These are phyloP conservation scores for Clonostachys rhizophaga DNA, from an alignment of 2,329 filamentous ascomycete genomes.

Conservation along the genomic window DNA sequence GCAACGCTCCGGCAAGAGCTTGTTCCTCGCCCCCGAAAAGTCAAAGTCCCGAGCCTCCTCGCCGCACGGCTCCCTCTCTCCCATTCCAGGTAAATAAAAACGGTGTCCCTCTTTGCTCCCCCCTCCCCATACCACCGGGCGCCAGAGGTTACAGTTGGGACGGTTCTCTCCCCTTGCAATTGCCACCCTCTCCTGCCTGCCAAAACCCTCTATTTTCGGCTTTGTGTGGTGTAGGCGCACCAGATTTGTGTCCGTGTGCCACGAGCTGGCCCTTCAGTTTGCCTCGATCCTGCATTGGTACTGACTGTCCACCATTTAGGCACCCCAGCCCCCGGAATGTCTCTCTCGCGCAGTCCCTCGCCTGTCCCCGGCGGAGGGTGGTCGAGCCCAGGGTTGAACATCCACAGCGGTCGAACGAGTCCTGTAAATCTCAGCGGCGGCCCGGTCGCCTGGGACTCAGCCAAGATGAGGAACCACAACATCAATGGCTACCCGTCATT, in stretches of 20 bases:
- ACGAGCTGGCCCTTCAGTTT: too few relatives aligned
- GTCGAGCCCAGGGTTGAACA: constrained; percentile 76
- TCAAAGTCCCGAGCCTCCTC: constrained; percentile 9
- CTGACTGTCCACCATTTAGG: constrained; percentile 23
- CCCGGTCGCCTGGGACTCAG: constrained; percentile 74
- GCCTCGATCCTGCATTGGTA: too few relatives aligned
- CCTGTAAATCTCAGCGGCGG: constrained; percentile 54
- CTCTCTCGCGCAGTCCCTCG: constrained; percentile 81
- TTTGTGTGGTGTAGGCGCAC: background rate
- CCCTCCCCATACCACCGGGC: background rate
- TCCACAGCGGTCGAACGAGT: constrained; percentile 67
- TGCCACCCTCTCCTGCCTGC: background rate
- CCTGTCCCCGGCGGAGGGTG: constrained; percentile 82
- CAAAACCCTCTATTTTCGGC: background rate
- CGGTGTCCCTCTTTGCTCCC: constrained; percentile 2
- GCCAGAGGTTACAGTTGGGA: background rate
- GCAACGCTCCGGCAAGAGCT: constrained; percentile 18
- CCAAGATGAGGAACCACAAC: constrained; percentile 71
- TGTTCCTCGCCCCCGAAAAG: constrained; percentile 14
- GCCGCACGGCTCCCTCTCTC: constrained; percentile 30
- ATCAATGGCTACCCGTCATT: constrained; percentile 75
- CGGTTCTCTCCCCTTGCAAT: background rate
- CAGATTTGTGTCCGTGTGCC: background rate
- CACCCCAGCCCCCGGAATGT: constrained; percentile 63
- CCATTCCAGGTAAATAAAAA: constrained; percentile 48